These are phyloP conservation scores for Zygoascus biomembranicola DNA, from an alignment of 805 yeast genomes.

Conservation along the genomic window DNA sequence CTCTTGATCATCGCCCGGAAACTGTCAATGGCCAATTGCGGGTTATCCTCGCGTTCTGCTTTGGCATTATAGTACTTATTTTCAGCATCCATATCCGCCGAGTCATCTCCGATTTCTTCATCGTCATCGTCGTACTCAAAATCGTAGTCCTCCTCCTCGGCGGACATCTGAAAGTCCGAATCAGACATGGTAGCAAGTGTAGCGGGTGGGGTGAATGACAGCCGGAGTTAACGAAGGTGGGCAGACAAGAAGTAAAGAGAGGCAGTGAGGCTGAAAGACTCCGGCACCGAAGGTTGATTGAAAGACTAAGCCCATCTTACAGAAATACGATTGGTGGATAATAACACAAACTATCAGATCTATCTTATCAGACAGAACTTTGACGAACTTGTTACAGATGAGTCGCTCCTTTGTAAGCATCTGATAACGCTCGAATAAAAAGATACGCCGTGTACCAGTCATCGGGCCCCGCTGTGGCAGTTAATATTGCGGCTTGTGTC, in stretches of 20 bases:
- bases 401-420: too few relatives aligned
- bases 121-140: constrained; percentile 31
- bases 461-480: too few relatives aligned
- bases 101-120: constrained; percentile 18
- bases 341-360: too few relatives aligned
- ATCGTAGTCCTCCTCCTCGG: constrained; percentile 32
- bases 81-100: constrained; percentile 15
- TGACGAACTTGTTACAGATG: too few relatives aligned
- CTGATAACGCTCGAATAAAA: too few relatives aligned
- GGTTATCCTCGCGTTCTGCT: constrained; percentile 27
- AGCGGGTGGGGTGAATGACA: too few relatives aligned
- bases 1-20: constrained; percentile 22
- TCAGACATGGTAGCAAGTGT: background rate
- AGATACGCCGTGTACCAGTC: too few relatives aligned
- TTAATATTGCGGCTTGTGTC: too few relatives aligned
- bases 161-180: constrained; percentile 30
- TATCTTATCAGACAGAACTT: too few relatives aligned
- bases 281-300: background rate
- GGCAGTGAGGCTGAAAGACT: background rate
- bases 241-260: too few relatives aligned
- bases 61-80: constrained; percentile 33
- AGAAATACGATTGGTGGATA: too few relatives aligned
- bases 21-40: constrained; percentile 24
- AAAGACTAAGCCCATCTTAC: background rate
- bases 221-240: too few relatives aligned